Evolutionary conservation across 208 protist species (phyloP).

Genomic region (Porcisia deanei): DNA sequence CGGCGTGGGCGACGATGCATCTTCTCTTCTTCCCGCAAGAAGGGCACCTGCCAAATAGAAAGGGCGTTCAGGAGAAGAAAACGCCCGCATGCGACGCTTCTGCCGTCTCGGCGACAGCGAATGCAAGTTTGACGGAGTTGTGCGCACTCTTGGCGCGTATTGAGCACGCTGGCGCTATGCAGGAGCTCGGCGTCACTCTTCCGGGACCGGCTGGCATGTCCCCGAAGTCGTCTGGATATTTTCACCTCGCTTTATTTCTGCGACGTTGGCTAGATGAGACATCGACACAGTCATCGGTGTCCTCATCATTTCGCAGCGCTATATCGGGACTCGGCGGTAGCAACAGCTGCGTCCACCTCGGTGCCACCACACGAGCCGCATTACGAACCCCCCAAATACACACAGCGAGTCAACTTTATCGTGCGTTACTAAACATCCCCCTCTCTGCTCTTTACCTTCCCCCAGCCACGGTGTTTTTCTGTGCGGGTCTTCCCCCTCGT

Average conservation of each 20-base stretch:
- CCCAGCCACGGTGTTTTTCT: not conserved
- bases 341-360: not conserved
- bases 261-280: constrained; percentile 13
- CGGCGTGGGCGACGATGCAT: constrained; percentile 30
- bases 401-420: constrained; percentile 28
- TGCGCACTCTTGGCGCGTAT: constrained; percentile 25
- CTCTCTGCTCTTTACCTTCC: constrained; percentile 14
- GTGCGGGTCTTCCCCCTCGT: not conserved
- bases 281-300: not conserved
- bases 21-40: constrained; percentile 23
- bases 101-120: not conserved
- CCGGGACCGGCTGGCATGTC: not conserved
- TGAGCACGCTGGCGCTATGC: constrained; percentile 14
- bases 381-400: constrained; percentile 5
- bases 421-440: constrained; percentile 47
- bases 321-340: not conserved
- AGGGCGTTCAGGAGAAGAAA: too few relatives aligned
- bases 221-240: not conserved
- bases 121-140: constrained; percentile 20
- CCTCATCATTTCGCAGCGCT: not conserved
- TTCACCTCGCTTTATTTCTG: constrained; percentile 18
- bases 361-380: not conserved
- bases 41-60: not conserved
- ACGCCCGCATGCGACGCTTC: not conserved
- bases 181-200: constrained; percentile 12